Evolutionary conservation across 1,284 basidiomycete species (phyloP).

Genomic region (Meira nashicola): DNA sequence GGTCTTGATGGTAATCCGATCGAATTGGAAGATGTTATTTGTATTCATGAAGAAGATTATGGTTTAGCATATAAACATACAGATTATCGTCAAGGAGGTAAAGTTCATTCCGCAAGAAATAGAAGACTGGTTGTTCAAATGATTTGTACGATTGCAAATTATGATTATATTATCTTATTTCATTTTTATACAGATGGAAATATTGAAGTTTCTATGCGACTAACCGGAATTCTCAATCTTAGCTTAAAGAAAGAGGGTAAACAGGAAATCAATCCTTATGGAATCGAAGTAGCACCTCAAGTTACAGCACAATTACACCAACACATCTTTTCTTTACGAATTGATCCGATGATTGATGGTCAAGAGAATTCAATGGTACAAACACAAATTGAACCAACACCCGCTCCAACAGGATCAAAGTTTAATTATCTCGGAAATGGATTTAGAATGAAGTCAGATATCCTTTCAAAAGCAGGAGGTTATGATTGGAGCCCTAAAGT

Average conservation of each 20-base stretch:
- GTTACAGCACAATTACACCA: constrained; percentile 84
- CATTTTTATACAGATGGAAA: constrained; percentile 68
- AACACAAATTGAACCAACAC: constrained; percentile 60
- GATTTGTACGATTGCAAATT: constrained; percentile 79
- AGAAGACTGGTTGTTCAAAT: constrained; percentile 76
- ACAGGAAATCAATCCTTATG: constrained; percentile 60
- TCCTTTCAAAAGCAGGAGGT: constrained; percentile 61
- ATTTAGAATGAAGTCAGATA: constrained; percentile 66
- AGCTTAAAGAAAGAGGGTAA: constrained; percentile 46
- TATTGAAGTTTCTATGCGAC: constrained; percentile 70
- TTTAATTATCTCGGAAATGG: constrained; percentile 54
- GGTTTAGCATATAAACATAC: constrained; percentile 59
- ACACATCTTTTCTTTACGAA: constrained; percentile 68
- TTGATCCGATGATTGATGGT: constrained; percentile 88
- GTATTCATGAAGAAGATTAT: constrained; percentile 81
- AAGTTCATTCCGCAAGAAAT: constrained; percentile 68
- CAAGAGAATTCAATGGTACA: constrained; percentile 66
- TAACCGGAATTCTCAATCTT: constrained; percentile 67
- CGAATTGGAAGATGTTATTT: constrained; percentile 74
- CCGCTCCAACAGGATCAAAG: constrained; percentile 64
- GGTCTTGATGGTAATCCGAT: constrained; percentile 66
- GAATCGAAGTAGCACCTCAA: constrained; percentile 72
- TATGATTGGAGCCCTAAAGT: constrained; percentile 62
- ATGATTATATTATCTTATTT: constrained; percentile 70
- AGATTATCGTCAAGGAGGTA: constrained; percentile 74